A percentile compares a stretch with the other conserved stretches of the same genome.
These are phyloP conservation scores for Elsinoe arachidis DNA, from an alignment of 2,329 filamentous ascomycete species.

Conservation along the genomic window DNA sequence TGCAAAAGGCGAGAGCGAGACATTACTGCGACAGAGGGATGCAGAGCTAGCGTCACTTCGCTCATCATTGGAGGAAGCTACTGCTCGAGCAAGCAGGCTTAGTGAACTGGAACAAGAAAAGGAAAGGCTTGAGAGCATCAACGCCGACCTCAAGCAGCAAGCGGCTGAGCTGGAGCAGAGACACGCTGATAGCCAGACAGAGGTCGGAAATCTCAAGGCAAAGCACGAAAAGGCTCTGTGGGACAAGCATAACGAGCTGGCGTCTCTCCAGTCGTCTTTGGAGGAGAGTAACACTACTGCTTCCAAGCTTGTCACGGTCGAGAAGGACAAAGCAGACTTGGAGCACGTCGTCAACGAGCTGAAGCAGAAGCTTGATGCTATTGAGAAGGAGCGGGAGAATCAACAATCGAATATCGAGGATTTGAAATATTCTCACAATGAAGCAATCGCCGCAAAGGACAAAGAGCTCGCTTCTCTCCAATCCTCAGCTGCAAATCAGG, in stretches of 20 bases:
- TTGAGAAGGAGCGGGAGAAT: background rate
- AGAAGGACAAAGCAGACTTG: background rate
- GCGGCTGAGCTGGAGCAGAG: background rate
- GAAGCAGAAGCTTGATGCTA: background rate
- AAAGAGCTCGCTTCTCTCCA: slow-evolving; percentile 10
- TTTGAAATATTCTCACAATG: background rate
- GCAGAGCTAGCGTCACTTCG: slow-evolving; percentile 12
- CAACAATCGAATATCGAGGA: background rate
- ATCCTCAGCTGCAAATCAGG: background rate
- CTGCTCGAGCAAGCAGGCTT: no score
- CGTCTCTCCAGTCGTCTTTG: background rate
- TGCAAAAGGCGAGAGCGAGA: slow-evolving; percentile 7
- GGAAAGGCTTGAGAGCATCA: background rate
- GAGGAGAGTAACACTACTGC: background rate
- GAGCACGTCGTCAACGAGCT: background rate
- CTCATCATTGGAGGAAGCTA: background rate
- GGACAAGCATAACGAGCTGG: background rate
- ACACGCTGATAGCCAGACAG: background rate
- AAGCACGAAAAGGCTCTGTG: background rate
- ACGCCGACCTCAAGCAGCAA: background rate
- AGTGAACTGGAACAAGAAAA: background rate
- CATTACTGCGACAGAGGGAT: slow-evolving; percentile 3
- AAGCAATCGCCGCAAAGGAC: slow-evolving; percentile 6
- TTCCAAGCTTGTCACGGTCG: background rate
- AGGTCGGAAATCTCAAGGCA: background rate